Evolutionary conservation across 2,329 filamentous ascomycete genomes (phyloP).

Genomic region (Thermoascus crustaceus): DNA sequence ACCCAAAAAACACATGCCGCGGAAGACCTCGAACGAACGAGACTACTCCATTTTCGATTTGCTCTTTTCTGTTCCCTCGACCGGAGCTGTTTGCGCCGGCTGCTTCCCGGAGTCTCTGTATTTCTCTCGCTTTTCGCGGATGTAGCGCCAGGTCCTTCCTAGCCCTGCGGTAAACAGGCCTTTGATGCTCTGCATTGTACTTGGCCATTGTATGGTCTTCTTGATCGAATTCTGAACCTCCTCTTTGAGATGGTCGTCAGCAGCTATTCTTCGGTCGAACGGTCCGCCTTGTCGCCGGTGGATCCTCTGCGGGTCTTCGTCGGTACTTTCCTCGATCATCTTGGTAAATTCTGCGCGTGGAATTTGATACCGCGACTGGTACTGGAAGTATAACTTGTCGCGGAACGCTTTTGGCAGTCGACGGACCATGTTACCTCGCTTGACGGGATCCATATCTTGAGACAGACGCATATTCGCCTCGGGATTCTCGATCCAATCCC

Average conservation of each 20-base stretch:
- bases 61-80: neutral
- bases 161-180: slow-evolving; percentile 71
- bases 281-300: slow-evolving; percentile 67
- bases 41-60: neutral
- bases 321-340: slow-evolving; percentile 70
- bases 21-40: neutral
- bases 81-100: neutral
- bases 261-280: slow-evolving; percentile 79
- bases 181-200: slow-evolving; percentile 79
- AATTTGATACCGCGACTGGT: slow-evolving; percentile 83
- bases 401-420: slow-evolving; percentile 81
- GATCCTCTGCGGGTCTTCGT: slow-evolving; percentile 58
- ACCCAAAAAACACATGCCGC: too few relatives aligned
- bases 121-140: slow-evolving; percentile 72
- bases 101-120: slow-evolving; percentile 35
- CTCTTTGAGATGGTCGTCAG: slow-evolving; percentile 58
- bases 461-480: slow-evolving; percentile 58
- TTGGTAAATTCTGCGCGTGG: slow-evolving; percentile 73
- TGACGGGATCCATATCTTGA: slow-evolving; percentile 89
- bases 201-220: slow-evolving; percentile 87
- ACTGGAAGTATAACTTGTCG: slow-evolving; percentile 85
- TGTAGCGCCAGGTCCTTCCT: slow-evolving; percentile 61
- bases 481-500: slow-evolving; percentile 57
- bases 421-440: slow-evolving; percentile 92
- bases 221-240: slow-evolving; percentile 70